These are phyloP conservation scores for Colletotrichum scovillei DNA, from an alignment of 2,329 filamentous ascomycete species.

Conservation along the genomic window DNA sequence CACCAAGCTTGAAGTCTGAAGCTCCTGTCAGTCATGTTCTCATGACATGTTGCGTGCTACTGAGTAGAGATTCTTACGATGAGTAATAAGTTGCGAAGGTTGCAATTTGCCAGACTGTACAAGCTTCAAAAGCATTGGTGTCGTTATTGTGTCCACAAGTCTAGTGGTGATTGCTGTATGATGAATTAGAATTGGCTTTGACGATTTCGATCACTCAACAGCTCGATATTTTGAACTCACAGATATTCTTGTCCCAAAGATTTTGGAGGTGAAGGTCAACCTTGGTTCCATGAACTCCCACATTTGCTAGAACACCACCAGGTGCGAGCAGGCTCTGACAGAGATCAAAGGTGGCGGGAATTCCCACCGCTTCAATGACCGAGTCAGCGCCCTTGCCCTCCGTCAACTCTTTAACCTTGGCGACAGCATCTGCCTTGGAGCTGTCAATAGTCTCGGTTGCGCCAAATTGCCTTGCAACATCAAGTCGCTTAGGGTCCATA, in stretches of 20 bases:
- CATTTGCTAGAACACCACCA: constrained; percentile 66
- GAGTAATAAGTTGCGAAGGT: constrained; percentile 56
- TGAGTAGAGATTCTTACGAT: constrained; percentile 45
- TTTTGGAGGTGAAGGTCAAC: constrained; percentile 63
- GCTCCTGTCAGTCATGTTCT: background rate
- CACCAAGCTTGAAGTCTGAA: constrained; percentile 52
- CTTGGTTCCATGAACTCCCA: constrained; percentile 67
- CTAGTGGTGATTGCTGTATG: constrained; percentile 55
- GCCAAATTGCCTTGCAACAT: constrained; percentile 59
- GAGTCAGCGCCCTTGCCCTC: constrained; percentile 65
- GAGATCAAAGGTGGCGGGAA: constrained; percentile 63
- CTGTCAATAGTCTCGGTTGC: constrained; percentile 58
- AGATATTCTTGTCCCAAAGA: constrained; percentile 66
- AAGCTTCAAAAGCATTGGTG: constrained; percentile 60
- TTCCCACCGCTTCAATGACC: constrained; percentile 68
- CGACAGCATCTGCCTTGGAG: constrained; percentile 46
- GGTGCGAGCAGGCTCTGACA: constrained; percentile 64
- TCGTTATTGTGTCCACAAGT: constrained; percentile 59
- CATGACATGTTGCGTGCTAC: too few relatives aligned
- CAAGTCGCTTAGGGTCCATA: constrained; percentile 58
- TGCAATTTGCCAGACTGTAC: constrained; percentile 54
- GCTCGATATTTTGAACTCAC: constrained; percentile 45
- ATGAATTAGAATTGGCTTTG: background rate
- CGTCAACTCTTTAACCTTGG: constrained; percentile 55
- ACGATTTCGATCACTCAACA: background rate